These are phyloP conservation scores for Taphrina flavorubra DNA, from an alignment of 1,139 yeast species.

Conservation along the genomic window DNA sequence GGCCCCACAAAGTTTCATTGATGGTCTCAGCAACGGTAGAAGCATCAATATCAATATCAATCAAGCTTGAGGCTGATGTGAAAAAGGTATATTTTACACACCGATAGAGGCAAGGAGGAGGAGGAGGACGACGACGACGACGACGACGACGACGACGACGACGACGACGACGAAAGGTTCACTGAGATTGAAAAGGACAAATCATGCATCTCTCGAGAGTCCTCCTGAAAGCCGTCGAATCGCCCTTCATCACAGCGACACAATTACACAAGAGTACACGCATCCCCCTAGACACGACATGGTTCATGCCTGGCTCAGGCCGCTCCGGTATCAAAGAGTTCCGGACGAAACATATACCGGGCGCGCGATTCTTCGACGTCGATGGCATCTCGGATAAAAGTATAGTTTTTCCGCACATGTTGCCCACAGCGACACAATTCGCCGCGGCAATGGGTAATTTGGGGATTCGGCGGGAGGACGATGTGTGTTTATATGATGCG, in stretches of 20 bases:
- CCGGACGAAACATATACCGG: constrained; percentile 61
- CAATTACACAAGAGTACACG: neutral
- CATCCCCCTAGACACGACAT: constrained; percentile 70
- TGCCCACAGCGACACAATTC: constrained; percentile 58
- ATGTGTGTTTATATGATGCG: constrained; percentile 26
- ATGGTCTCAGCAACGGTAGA: too few relatives aligned
- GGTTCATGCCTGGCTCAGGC: constrained; percentile 84
- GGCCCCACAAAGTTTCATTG: too few relatives aligned
- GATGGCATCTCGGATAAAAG: constrained; percentile 66
- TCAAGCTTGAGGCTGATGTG: too few relatives aligned
- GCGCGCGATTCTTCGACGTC: constrained; percentile 78
- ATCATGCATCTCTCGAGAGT: neutral
- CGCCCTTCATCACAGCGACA: constrained; percentile 6
- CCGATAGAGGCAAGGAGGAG: too few relatives aligned
- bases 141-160: too few relatives aligned
- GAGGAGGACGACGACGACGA: too few relatives aligned
- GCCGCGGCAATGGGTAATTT: constrained; percentile 19
- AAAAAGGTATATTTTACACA: too few relatives aligned
- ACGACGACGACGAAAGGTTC: too few relatives aligned
- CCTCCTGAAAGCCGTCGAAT: neutral
- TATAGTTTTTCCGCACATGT: constrained; percentile 85
- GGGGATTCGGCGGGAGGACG: constrained; percentile 20
- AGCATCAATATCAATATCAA: too few relatives aligned
- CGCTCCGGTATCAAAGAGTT: constrained; percentile 61
- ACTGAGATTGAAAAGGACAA: neutral